These are phyloP conservation scores for Teunomyces pallodes DNA, from an alignment of 805 yeast species.

Conservation along the genomic window DNA sequence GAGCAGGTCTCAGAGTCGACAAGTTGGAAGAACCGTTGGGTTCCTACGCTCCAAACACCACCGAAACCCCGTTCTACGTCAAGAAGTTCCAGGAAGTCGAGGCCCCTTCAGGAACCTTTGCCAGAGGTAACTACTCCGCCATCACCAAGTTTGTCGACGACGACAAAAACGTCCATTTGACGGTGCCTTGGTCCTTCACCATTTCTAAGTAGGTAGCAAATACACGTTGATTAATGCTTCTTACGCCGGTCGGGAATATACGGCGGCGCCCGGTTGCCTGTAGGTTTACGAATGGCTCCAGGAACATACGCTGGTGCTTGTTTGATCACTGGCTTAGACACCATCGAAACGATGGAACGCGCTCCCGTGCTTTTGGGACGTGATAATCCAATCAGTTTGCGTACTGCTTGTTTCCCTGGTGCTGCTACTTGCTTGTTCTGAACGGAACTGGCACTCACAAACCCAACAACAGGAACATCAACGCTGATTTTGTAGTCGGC, in stretches of 20 bases:
- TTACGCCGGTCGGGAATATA: slow-evolving; percentile 28
- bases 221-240: not conserved
- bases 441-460: not conserved
- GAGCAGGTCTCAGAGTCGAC: slow-evolving; percentile 85
- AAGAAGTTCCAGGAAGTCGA: slow-evolving; percentile 58
- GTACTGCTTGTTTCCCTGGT: not conserved
- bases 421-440: not conserved
- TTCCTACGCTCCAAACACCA: slow-evolving; percentile 85
- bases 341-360: not conserved
- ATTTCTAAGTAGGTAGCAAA: slow-evolving; percentile 54
- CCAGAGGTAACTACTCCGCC: slow-evolving; percentile 83
- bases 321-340: not conserved
- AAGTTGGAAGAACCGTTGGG: slow-evolving; percentile 87
- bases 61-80: slow-evolving; percentile 73
- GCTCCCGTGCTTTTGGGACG: not conserved
- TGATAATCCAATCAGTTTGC: not conserved
- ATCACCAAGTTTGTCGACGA: slow-evolving; percentile 83
- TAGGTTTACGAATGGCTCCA: not conserved
- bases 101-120: slow-evolving; percentile 88
- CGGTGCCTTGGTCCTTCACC: slow-evolving; percentile 82
- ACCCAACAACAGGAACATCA: not conserved
- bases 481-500: not conserved
- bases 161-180: slow-evolving; percentile 70
- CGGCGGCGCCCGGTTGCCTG: slow-evolving; percentile 27
- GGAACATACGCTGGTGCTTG: not conserved